Base-by-base conservation (phyloP, 73 alveolate species). In the Tetrahymena malaccensis region DNA sequence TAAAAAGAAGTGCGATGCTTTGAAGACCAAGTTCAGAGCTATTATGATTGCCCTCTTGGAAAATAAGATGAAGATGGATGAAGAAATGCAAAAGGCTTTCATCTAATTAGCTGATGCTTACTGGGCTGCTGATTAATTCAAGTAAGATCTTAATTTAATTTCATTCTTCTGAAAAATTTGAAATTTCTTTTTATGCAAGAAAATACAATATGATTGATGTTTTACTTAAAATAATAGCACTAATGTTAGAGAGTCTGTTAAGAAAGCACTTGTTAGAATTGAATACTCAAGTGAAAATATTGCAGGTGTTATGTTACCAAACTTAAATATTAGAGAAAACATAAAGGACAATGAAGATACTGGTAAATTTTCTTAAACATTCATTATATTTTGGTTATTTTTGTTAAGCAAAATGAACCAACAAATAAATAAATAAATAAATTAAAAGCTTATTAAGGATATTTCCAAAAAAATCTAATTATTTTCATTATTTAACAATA, bases 1-100 rank as follows among this genome's bases (percentile, higher is more conserved):
- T 70, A 99, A 99, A 97, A 98, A 99, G 98, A 99, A 99, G 96
- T 97, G 99, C 11, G 99, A 99, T 96, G 99, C 99, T 56, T 97
- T 98, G 55, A 98, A 95, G 83, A 85, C 97, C 25, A 95, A 95
- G 38, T 95, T 95, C 85, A 98, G 99, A 97, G 99, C 96, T 25
- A 96, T 98, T 93, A 96, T 98, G 98, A 85, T 95, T 93, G 98
- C 97, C 93, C 93, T 94, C 40, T 93, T 98, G 85, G 98, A 97
- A 38, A 95, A 97, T 34, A 98, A 98, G 95, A 96, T 97, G 96
- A 70, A 94, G 70, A 97, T 98, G 98, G 99, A 99, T 35, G 97
- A 97, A 50, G 98, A 96, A 85, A 97, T 96, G 96, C 96, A 96
- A 85, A 97, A 94, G 85, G 98, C 99, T 34, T 95, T 98, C 97